phyloP scores from a whole-genome alignment of 768 basidiomycete genomes.

The Mycena epipterygia region DNA sequence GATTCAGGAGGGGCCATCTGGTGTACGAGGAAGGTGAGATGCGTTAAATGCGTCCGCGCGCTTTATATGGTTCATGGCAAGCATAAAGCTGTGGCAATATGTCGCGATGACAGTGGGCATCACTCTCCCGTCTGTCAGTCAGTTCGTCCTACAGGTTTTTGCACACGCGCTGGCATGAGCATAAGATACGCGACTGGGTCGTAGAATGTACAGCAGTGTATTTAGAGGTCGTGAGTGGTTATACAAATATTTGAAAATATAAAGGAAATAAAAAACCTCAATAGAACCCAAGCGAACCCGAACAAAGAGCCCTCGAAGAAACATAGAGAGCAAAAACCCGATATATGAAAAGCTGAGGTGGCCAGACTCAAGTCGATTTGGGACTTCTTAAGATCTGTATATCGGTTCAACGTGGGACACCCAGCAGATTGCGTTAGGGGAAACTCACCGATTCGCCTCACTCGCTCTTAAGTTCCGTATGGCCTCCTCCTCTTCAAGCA shows the following conservation, averaged over 20 bases:
- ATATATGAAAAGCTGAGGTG: background rate
- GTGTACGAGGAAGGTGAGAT: background rate
- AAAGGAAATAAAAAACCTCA: background rate
- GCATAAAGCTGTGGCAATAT: background rate
- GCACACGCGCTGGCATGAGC: too few relatives aligned
- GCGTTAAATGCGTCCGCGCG: background rate
- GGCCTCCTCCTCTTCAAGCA: constrained; percentile 35
- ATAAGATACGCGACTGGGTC: too few relatives aligned
- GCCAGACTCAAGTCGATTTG: background rate
- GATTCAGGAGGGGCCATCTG: background rate
- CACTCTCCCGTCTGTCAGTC: too few relatives aligned
- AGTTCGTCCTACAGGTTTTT: too few relatives aligned
- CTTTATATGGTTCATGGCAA: constrained; percentile 25
- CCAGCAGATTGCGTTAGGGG: background rate
- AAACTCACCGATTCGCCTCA: constrained; percentile 15
- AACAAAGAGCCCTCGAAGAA: background rate
- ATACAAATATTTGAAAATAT: background rate
- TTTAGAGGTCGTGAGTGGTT: too few relatives aligned
- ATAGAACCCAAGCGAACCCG: background rate
- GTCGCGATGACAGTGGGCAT: too few relatives aligned
- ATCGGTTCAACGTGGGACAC: background rate
- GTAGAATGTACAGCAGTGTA: too few relatives aligned
- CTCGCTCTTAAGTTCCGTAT: constrained; percentile 18
- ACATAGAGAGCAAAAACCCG: too few relatives aligned
- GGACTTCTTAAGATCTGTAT: background rate